Evolutionary conservation across 495 filamentous ascomycete genomes (phyloP), one percentile per base, ranked within the genome.

Genomic region (Pseudevernia furfuracea): DNA sequence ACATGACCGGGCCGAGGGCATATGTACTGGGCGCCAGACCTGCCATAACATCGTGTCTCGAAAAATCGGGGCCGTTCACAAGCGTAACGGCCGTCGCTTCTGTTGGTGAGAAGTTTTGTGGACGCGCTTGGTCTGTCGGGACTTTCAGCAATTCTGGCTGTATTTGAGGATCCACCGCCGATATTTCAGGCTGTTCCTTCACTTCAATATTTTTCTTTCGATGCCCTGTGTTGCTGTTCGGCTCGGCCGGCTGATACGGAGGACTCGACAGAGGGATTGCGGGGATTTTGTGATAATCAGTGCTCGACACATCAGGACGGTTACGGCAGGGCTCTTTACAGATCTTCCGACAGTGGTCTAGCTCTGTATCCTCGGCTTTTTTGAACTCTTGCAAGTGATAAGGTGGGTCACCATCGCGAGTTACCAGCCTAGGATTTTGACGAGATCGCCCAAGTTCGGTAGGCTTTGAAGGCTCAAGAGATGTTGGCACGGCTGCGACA

Each of bases 361-460:
- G 25, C n/a, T 65, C 63, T 48, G 32, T 59, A 17, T 19, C 30
- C 23, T 65, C 57, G 21, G 63, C 63, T 21, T 52, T n/a, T 21
- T 60, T 44, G 17, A n/a, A 14, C n/a, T 65, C 63, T 59, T 65
- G 63, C 15, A 49, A 25, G 28, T 44, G 52, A 49, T 65, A 65
- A 30, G 53, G 56, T 59, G 63, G 56, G 23, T 59, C 36, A 23
- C 63, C 63, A 17, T 56, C 61, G 0, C 52, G 52, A 3, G 52
- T 55, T 5, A 44, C 28, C 14, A 48, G 57, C 7, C 56, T 43
- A 25, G 56, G 63, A 6, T 25, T 58, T 23, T 44, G 36, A 43
- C 58, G 37, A 11, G 36, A 39, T 49, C 63, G 56, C 15, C 56
- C 63, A 3, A 43, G 36, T 25, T 17, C 34, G 12, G 39, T 38